Conservation (phyloP, 2,329 filamentous ascomycete genomes). For the Lachnum nothofagi region DNA sequence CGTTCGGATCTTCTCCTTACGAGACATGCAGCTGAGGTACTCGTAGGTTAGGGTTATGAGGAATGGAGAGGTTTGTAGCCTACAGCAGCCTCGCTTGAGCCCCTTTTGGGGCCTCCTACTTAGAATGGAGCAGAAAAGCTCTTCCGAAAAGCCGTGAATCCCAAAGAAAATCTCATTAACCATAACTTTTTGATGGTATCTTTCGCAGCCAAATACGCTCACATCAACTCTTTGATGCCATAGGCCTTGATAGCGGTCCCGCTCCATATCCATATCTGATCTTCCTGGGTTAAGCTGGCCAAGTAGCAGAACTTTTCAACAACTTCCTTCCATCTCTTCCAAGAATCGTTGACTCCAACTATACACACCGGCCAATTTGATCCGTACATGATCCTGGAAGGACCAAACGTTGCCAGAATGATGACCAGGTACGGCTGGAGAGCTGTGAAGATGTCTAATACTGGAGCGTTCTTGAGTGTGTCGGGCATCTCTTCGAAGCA, state of each 20-base stretch:
- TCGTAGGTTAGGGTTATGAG: too few species aligned
- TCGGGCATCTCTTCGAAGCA: constrained; percentile 71
- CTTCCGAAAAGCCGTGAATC: background rate
- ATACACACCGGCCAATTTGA: constrained; percentile 94
- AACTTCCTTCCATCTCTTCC: constrained; percentile 69
- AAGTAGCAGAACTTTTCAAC: constrained; percentile 64
- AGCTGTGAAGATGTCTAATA: constrained; percentile 56
- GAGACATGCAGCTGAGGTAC: too few species aligned
- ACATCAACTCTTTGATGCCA: constrained; percentile 36
- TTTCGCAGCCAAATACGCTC: constrained; percentile 8
- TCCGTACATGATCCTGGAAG: constrained; percentile 75
- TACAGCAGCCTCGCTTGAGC: too few species aligned
- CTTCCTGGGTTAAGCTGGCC: constrained; percentile 54
- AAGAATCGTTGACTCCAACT: constrained; percentile 54
- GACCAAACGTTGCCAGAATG: constrained; percentile 66
- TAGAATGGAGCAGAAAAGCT: too few species aligned
- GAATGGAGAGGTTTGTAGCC: too few species aligned
- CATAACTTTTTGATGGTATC: constrained; percentile 6
- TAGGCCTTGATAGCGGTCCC: constrained; percentile 71
- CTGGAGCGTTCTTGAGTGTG: constrained; percentile 43
- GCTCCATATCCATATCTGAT: constrained; percentile 65
- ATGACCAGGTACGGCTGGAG: constrained; percentile 68
- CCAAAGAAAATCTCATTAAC: background rate
- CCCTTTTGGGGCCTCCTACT: too few species aligned
- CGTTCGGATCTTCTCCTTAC: too few species aligned